phyloP scores from a whole-genome alignment of 202 grass and related monocot species.

The Eragrostis tef region DNA sequence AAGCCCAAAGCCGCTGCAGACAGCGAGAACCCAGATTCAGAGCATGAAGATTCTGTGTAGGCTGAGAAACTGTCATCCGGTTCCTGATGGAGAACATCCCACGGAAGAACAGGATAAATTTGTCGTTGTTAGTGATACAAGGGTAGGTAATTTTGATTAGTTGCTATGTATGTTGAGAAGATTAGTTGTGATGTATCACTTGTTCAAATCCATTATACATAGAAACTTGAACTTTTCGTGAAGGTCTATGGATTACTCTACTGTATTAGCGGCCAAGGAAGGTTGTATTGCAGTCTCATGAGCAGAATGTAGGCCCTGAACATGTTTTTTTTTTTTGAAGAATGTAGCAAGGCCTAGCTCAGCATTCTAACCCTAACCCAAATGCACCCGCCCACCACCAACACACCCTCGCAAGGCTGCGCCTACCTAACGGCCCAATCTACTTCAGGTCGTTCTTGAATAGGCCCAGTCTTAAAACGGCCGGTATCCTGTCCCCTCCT shows the following conservation, averaged over 20 bases:
- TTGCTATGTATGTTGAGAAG: conserved; percentile 20
- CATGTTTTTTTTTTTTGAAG: too few species aligned
- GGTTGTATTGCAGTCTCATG: not conserved
- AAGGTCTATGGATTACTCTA: conserved; percentile 7
- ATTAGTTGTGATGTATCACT: conserved; percentile 33
- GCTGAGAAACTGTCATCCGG: not conserved
- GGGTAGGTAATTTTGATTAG: conserved; percentile 47
- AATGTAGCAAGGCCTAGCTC: too few species aligned
- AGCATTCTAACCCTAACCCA: not conserved
- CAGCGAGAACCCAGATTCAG: conserved; percentile 37
- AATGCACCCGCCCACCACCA: not conserved
- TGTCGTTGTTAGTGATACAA: not conserved
- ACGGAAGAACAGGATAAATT: not conserved
- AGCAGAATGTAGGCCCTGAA: too few species aligned
- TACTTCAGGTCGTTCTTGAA: not conserved
- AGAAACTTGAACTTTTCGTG: not conserved
- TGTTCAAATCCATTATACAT: conserved; percentile 41
- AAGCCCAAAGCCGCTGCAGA: conserved; percentile 53
- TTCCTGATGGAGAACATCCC: not conserved
- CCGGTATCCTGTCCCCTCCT: not conserved
- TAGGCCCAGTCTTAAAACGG: conserved; percentile 41
- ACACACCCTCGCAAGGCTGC: not conserved
- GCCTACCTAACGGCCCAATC: not conserved
- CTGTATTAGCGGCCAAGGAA: not conserved
- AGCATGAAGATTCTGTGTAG: conserved; percentile 64